A percentile compares a stretch with the other conserved stretches of the same genome.
Evolutionary conservation across 192 early-diverging fungal species (phyloP).

Genomic region (Dissophora ornata): DNA sequence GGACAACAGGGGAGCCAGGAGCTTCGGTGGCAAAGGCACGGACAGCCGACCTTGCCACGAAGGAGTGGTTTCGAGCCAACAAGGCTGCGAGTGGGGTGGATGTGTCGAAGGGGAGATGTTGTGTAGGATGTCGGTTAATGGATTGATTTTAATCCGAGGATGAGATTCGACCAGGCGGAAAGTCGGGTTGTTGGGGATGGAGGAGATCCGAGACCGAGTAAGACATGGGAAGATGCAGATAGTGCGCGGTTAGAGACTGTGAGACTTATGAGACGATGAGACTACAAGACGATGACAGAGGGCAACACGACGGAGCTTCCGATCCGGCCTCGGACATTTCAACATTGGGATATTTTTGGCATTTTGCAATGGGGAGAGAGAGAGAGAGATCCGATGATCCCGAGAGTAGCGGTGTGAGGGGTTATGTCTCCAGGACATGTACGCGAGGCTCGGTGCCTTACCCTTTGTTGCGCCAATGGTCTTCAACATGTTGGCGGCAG

Average conservation of each 20-base stretch:
- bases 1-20: constrained; percentile 49
- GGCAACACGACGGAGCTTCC: no score
- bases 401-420: neutral
- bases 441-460: neutral
- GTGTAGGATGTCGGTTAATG: no score
- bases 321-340: neutral
- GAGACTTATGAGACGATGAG: no score
- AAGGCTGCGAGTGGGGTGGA: constrained; percentile 30
- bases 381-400: constrained; percentile 3
- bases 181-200: no score
- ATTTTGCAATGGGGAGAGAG: neutral
- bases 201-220: no score
- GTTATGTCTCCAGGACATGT: no score
- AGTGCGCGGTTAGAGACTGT: no score
- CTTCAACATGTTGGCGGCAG: constrained; percentile 17
- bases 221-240: no score
- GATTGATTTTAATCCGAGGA: neutral
- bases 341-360: no score
- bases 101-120: no score
- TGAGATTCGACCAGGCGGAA: neutral
- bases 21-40: constrained; percentile 44
- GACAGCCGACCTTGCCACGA: constrained; percentile 29
- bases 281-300: no score
- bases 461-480: constrained; percentile 26
- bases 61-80: constrained; percentile 28